Base-by-base conservation (phyloP, 441 rosid species). In the Bocquillonia castaneifolia region DNA sequence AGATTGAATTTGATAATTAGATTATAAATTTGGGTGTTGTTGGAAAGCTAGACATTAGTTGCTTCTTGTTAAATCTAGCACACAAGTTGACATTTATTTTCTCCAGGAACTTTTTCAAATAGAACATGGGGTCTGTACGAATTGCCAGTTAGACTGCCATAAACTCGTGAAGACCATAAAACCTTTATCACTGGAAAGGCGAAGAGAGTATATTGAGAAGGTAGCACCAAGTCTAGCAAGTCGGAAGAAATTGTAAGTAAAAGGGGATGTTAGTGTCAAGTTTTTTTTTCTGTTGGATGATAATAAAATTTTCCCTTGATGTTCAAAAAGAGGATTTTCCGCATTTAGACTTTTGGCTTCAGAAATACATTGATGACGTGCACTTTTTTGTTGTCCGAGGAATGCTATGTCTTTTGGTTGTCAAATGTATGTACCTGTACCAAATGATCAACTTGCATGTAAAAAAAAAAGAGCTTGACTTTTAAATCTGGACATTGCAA, bases 121-220 rank as follows among this genome's bases (percentile, higher is more conserved):
- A 70, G 99, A 93, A 73, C 90, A 80, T 74, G 99, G 97, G 26
- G 63, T 89, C 53, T 93, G 97, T 82, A 72, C 90, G 31, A 91
- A 79, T 77, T 91, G 99, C 81, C 84, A 78, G 57, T 76, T 93
- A 72, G 93, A 93, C 77, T 91, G 96, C 78, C 97, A 91, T 84
- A 77, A 86, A 68, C 91, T 93, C 68, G 93, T 90, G 65, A 80
- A 78, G 75, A 76, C 77, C 75, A 53, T 93, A 74, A 83, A 76
- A 75, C 96, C 92, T 64, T 84, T 93, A 77, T 80, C 96, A 6
- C 23, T 83, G 81, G 89, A 82, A 59, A 88, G 73, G 72, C 85
- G 97, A 36, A 72, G 74, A 47, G 81, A 76, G 39, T 84, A 88
- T 76, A 65, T 93, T 54, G 75, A 70, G 80, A 80, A 73, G 77